A percentile compares a stretch with the other conserved stretches of the same genome.
These are phyloP conservation scores for Dactylellina drechsleri DNA, from an alignment of 2,329 filamentous ascomycete genomes.

Conservation along the genomic window DNA sequence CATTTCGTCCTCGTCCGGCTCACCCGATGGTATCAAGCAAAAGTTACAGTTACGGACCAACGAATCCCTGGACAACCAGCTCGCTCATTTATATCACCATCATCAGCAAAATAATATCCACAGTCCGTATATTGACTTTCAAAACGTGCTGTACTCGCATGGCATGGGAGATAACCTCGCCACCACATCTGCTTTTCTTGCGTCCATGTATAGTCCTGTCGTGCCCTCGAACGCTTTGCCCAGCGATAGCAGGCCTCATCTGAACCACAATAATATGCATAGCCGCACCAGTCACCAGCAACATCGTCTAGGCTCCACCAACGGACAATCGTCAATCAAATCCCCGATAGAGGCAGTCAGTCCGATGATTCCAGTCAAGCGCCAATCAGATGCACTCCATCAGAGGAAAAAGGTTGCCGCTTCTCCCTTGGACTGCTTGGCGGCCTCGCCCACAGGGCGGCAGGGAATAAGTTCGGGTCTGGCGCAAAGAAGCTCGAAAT, in stretches of 20 bases:
- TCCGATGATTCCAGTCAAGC: constrained; percentile 1
- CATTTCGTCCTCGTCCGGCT: constrained; percentile 39
- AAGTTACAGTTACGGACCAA: constrained; percentile 24
- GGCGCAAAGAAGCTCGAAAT: constrained; percentile 31
- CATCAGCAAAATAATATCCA: constrained; percentile 35
- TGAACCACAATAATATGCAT: constrained; percentile 13
- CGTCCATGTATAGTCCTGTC: constrained; percentile 27
- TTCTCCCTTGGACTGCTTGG: constrained; percentile 29
- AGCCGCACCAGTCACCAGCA: background rate
- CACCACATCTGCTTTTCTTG: constrained; percentile 5
- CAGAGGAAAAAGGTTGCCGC: constrained; percentile 16
- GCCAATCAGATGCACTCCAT: constrained; percentile 15
- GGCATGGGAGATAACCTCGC: background rate
- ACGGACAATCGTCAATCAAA: constrained; percentile 21
- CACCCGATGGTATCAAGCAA: constrained; percentile 23
- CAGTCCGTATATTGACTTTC: constrained; percentile 48
- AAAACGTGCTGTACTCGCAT: constrained; percentile 46
- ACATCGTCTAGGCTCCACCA: constrained; percentile 15
- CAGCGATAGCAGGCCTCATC: background rate
- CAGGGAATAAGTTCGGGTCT: constrained; percentile 31
- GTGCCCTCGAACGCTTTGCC: constrained; percentile 29
- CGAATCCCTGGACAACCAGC: constrained; percentile 42
- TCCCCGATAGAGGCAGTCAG: constrained; percentile 25
- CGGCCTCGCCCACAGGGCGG: constrained; percentile 21
- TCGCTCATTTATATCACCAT: constrained; percentile 45